Conservation (phyloP, 2,329 filamentous ascomycete species). For the Colletotrichum aenigma region DNA sequence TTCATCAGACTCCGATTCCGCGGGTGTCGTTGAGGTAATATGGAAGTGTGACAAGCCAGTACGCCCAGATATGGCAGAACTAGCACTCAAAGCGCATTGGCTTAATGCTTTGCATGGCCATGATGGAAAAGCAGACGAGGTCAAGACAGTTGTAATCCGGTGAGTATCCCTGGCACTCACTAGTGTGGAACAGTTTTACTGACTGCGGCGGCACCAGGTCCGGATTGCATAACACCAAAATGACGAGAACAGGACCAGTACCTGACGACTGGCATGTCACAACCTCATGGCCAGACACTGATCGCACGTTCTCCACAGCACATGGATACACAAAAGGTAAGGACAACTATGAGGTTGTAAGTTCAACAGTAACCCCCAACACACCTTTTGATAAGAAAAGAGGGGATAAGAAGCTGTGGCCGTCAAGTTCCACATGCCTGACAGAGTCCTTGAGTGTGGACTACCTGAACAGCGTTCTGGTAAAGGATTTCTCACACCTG, state of each 20-base stretch:
- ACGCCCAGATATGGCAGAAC: background rate
- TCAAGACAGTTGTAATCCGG: background rate
- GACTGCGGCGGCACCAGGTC: background rate
- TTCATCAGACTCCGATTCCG: too few species aligned
- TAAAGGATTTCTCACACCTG: background rate
- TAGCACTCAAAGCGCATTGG: background rate
- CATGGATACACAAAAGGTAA: background rate
- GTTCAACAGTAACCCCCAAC: background rate
- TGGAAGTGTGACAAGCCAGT: too few species aligned
- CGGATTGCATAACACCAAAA: background rate
- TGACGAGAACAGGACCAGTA: background rate
- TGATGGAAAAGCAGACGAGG: accelerated
- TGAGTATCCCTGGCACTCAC: too few species aligned
- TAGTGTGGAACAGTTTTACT: too few species aligned
- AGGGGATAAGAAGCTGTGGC: accelerated
- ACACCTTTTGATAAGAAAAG: background rate
- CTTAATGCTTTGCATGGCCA: background rate
- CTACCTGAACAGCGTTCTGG: background rate
- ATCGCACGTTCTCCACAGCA: background rate
- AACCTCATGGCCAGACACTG: background rate
- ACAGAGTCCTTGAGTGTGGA: background rate
- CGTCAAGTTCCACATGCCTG: accelerated
- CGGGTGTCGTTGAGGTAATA: too few species aligned
- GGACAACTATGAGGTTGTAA: background rate
- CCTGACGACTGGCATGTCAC: background rate